Conservation (phyloP, 1,284 basidiomycete species). For the Abortiporus biennis region DNA sequence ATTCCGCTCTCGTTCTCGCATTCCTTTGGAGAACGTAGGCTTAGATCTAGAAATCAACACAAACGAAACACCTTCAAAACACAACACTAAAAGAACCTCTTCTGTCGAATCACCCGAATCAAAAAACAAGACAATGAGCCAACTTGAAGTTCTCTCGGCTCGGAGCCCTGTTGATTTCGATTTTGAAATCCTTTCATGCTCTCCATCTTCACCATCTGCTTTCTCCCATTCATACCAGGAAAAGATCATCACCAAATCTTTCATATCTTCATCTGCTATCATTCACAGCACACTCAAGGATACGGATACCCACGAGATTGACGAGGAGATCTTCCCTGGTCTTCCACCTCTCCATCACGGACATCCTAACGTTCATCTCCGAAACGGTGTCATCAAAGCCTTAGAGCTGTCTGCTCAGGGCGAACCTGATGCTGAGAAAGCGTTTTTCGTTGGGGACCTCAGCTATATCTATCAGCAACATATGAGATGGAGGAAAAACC, state of each 20-base stretch:
- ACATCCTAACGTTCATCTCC: conserved; percentile 65
- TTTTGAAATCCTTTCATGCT: conserved; percentile 24
- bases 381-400: conserved; percentile 66
- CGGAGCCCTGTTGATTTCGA: conserved; percentile 43
- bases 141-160: conserved; percentile 49
- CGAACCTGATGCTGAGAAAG: conserved; percentile 78
- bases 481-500: conserved; percentile 73
- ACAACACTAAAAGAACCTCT: conserved; percentile 14
- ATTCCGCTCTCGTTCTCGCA: neutral
- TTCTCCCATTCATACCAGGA: conserved; percentile 28
- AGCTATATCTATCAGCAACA: conserved; percentile 86
- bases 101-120: conserved; percentile 10
- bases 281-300: conserved; percentile 16
- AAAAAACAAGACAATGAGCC: conserved; percentile 48
- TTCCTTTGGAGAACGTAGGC: conserved; percentile 1
- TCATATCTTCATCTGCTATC: conserved; percentile 25
- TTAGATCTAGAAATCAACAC: conserved; percentile 2
- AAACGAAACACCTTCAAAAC: conserved; percentile 5
- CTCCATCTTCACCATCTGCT: conserved; percentile 24
- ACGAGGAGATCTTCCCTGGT: conserved; percentile 47
- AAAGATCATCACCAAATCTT: conserved; percentile 27
- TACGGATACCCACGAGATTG: conserved; percentile 20
- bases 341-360: conserved; percentile 64
- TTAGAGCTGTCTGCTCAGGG: conserved; percentile 42
- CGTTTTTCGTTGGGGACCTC: conserved; percentile 96